Base-by-base conservation (phyloP, 2,329 filamentous ascomycete species). In the Xylariaceae sp. region DNA sequence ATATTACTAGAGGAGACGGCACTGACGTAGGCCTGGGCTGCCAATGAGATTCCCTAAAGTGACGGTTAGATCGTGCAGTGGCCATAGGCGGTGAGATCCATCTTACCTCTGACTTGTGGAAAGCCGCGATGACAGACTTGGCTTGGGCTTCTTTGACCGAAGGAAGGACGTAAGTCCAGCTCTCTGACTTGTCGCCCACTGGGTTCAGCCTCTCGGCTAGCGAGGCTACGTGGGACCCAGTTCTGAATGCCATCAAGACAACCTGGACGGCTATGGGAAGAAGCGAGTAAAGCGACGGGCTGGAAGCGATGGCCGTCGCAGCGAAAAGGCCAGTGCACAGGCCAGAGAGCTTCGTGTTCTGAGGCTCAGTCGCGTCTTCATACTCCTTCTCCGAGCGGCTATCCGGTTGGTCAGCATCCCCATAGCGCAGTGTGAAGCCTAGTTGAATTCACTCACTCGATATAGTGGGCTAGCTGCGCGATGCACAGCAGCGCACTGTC, bases 311-410 rank as follows among this genome's bases (percentile, higher is more conserved):
- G 12, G 77, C 80, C 10, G 73, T 65, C n/a, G 76, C 80, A n/a
- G 80, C 78, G 46, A 84, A 73, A 15, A 81, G 65, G 32, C 80
- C 80, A 25, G 77, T 81, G 63, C 80, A 83, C 27, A 84, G 68
- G 37, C 78, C 80, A 18, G 82, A 66, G 16, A 79, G 63, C 49
- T 70, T 62, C 11, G 66, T 72, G 59, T 75, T 56, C 50, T 64
- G 50, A 53, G 67, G 53, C 48, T 60, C 40, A 50, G 72, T 53
- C 56, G 61, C 57, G 68, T 76, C 61, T 55, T 68, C 53, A 57
- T 71, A 63, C 63, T 75, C 59, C 67, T 68, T 71, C 45, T 72
- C 69, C 19, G 60, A 60, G 35, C 68, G 65, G 43, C 69, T 73
- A 38, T 32, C 25, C 40, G 52, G 30, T 12, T 18, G 30, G 50